Base-by-base conservation (phyloP, 2,329 filamentous ascomycete genomes). In the Paecilomyces variotii region DNA sequence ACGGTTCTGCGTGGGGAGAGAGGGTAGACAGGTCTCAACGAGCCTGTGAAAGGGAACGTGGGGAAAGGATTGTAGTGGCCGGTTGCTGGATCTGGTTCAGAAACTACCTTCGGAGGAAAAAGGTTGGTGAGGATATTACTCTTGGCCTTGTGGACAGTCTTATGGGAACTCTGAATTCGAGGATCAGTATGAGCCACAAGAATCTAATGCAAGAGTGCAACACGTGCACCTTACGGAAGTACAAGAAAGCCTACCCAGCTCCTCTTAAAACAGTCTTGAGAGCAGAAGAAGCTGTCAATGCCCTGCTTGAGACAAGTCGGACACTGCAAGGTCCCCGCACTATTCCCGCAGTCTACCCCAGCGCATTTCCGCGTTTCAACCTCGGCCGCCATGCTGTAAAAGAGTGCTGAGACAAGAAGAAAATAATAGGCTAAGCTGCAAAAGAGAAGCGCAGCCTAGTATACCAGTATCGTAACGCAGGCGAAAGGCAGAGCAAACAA, bases 251-350 rank as follows among this genome's bases (percentile, higher is more conserved):
- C 68, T 86, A 97, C 94, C 94, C 94, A 99, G 80, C 91, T 99
- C 76, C 87, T 88, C 82, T 97, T 97, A 79, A 99, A 99, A 81
- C 94, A 99, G 68, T 97, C 94, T 76, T 99, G 94, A 28, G 91
- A 91, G 80, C 94, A 99, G 79, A 97, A 99, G 78, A 87, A 97
- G 79, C 91, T 96, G 70, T 94, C 90, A 72, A 92, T 87, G 57
- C 88, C 90, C 52, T 92, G 80, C 78, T 96, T 97, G 69, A 97
- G 82, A 74, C 94, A 99, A 55, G 90, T 97, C 57, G 94, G 94
- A 76, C 94, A 99, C 75, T 97, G 92, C 53, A 99, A 79, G 57
- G 87, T 81, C 61, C 90, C 87, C 59, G 92, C 92, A 63, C 93
- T 87, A 63, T 97, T 96, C 49, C 84, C 81, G 80, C 94, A 99